A percentile compares a stretch with the other conserved stretches of the same genome.
phyloP scores from a whole-genome alignment of 106 monocot species.

The Vanilla planifolia region DNA sequence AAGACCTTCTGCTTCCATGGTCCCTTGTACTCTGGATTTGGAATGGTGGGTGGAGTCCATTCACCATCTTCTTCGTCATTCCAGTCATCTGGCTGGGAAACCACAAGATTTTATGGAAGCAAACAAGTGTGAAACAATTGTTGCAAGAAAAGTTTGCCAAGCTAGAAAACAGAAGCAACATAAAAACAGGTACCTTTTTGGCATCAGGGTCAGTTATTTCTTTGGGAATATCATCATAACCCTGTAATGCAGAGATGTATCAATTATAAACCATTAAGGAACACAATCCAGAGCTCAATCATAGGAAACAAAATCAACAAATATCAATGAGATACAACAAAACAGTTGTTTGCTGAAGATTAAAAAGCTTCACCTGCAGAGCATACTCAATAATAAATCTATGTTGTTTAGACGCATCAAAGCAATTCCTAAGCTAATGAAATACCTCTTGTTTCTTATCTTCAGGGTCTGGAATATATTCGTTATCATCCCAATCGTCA shows the following conservation, averaged over 20 bases:
- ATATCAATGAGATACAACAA: background rate
- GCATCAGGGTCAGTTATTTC: constrained; percentile 66
- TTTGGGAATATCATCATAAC: constrained; percentile 59
- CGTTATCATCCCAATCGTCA: constrained; percentile 69
- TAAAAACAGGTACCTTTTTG: constrained; percentile 43
- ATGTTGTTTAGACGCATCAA: no score
- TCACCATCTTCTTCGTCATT: constrained; percentile 76
- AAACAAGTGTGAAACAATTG: background rate
- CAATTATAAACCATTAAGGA: background rate
- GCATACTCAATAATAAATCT: no score
- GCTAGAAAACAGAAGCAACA: no score
- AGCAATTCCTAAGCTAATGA: no score
- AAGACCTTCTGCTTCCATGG: constrained; percentile 57
- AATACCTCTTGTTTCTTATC: constrained; percentile 66
- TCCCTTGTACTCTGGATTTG: constrained; percentile 46
- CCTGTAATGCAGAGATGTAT: constrained; percentile 13
- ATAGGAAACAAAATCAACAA: background rate
- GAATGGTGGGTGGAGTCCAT: constrained; percentile 56
- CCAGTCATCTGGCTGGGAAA: constrained; percentile 67
- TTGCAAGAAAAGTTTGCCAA: no score
- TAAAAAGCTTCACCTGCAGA: no score
- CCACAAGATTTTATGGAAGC: background rate
- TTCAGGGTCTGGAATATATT: constrained; percentile 59
- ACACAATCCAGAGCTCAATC: no score
- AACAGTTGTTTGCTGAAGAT: no score